Conservation (phyloP, 2,329 filamentous ascomycete genomes). For the Trematosphaeria pertusa region DNA sequence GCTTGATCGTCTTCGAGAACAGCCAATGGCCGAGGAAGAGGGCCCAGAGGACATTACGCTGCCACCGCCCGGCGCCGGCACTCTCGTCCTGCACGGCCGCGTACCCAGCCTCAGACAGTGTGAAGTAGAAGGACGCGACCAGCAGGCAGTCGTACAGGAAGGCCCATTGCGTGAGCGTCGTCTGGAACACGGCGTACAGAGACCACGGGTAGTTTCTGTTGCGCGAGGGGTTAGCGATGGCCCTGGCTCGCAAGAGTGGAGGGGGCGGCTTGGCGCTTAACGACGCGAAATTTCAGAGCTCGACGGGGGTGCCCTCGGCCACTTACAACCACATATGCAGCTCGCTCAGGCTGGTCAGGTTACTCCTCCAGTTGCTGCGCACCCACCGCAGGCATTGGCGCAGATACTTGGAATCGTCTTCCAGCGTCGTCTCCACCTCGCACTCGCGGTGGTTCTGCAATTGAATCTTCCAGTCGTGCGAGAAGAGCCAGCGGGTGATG, state of each 20-base stretch:
- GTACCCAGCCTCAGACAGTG: conserved; percentile 41
- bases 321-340: conserved; percentile 85
- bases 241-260: conserved; percentile 24
- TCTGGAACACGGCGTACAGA: conserved; percentile 89
- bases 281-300: conserved; percentile 30
- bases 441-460: conserved; percentile 93
- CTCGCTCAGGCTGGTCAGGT: conserved; percentile 88
- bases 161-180: conserved; percentile 89
- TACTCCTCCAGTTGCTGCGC: conserved; percentile 96
- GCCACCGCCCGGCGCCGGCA: conserved; percentile 25
- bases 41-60: conserved; percentile 37
- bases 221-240: conserved; percentile 34
- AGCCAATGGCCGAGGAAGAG: conserved; percentile 58
- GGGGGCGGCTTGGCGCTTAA: conserved; percentile 39
- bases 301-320: conserved; percentile 18
- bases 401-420: conserved; percentile 86
- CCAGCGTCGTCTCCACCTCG: conserved; percentile 84
- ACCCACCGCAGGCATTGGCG: conserved; percentile 96
- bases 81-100: conserved; percentile 28
- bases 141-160: conserved; percentile 72
- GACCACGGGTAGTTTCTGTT: conserved; percentile 88
- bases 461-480: conserved; percentile 90
- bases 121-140: conserved; percentile 38
- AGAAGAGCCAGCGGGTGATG: conserved; percentile 94
- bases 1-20: conserved; percentile 90